phyloP scores from a whole-genome alignment of 257 asterid genomes.

The Salvia splendens region DNA sequence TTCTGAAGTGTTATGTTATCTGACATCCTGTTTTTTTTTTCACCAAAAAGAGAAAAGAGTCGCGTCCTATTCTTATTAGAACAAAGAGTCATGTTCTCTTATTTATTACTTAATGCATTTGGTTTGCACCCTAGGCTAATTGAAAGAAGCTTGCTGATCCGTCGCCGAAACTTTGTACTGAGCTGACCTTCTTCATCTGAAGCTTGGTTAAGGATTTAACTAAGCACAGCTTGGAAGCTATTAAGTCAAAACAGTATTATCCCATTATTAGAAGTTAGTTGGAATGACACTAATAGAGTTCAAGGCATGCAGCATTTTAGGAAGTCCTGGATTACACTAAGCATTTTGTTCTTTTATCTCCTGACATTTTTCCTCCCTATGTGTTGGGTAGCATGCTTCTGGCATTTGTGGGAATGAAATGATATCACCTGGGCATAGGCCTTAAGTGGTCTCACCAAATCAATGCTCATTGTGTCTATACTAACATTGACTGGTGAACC shows the following conservation, averaged over 20 bases:
- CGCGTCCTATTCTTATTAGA: neutral
- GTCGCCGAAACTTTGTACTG: neutral
- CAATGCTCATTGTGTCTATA: neutral
- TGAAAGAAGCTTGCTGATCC: neutral
- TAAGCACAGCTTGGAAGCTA: neutral
- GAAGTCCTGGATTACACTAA: neutral
- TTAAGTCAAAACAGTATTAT: neutral
- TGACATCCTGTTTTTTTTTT: neutral
- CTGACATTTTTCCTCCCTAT: neutral
- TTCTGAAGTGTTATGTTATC: neutral
- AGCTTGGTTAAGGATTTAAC: constrained; percentile 1
- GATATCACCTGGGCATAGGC: neutral
- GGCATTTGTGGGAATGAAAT: constrained; percentile 15
- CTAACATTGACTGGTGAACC: neutral
- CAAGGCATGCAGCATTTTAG: neutral
- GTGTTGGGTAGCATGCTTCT: constrained; percentile 13
- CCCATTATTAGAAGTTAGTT: neutral
- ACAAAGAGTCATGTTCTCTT: neutral
- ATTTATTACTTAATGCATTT: neutral
- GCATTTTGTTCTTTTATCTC: neutral
- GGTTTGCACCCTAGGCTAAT: neutral
- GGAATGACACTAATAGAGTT: neutral
- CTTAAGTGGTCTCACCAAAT: neutral
- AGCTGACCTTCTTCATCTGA: constrained; percentile 17
- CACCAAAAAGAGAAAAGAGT: neutral